A percentile compares a stretch with the other conserved stretches of the same genome.
phyloP scores from a whole-genome alignment of 2,329 filamentous ascomycete genomes.

The Pestalotiopsis sp. region DNA sequence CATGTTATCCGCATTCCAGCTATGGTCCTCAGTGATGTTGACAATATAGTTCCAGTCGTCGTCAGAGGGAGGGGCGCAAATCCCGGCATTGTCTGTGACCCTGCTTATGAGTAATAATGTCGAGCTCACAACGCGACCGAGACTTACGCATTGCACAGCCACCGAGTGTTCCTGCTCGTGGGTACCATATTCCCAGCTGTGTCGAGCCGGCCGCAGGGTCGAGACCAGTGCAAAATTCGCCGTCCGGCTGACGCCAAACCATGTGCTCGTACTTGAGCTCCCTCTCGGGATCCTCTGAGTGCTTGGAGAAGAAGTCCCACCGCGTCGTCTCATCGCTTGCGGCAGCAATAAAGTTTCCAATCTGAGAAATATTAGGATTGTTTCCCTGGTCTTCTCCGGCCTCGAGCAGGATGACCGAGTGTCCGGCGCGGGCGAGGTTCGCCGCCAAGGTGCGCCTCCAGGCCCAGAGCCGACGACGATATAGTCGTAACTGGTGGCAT shows the following conservation, averaged over 20 bases:
- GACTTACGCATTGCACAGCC: slow-evolving; percentile 33
- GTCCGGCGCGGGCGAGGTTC: slow-evolving; percentile 52
- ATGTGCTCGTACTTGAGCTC: slow-evolving; percentile 39
- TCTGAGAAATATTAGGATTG: slow-evolving; percentile 29
- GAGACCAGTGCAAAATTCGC: slow-evolving; percentile 31
- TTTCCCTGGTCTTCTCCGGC: slow-evolving; percentile 50
- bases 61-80: slow-evolving; percentile 29
- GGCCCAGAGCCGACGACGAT: slow-evolving; percentile 58
- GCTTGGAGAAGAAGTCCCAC: slow-evolving; percentile 59
- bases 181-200: slow-evolving; percentile 33
- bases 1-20: slow-evolving; percentile 27
- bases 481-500: slow-evolving; percentile 23
- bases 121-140: not conserved
- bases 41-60: slow-evolving; percentile 31
- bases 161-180: slow-evolving; percentile 33
- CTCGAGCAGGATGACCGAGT: slow-evolving; percentile 54
- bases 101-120: not conserved
- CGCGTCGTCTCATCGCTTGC: slow-evolving; percentile 39
- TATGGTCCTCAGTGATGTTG: slow-evolving; percentile 28
- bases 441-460: slow-evolving; percentile 54
- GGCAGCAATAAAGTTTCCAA: slow-evolving; percentile 37
- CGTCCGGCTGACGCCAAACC: slow-evolving; percentile 29
- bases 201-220: slow-evolving; percentile 31
- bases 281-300: slow-evolving; percentile 54
- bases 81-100: slow-evolving; percentile 15